Evolutionary conservation across 352 stramenopile genomes (phyloP).

Genomic region (Phytophthora constricta): DNA sequence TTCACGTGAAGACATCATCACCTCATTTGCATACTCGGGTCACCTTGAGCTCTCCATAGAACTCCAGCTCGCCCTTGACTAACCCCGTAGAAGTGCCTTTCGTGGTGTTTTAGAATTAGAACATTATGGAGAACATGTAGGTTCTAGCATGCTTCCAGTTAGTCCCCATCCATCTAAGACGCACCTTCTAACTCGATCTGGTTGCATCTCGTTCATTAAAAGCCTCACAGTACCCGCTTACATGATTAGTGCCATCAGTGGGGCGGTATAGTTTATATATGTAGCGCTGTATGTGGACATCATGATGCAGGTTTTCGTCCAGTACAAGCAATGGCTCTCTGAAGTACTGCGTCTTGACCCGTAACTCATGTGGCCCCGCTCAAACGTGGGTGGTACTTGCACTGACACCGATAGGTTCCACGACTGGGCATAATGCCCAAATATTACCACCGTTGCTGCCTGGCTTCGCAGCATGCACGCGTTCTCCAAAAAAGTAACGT

Average conservation of each 20-base stretch:
- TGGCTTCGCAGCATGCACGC: no score
- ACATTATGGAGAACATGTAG: conserved; percentile 1
- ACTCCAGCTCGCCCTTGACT: not conserved
- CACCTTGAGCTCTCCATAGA: conserved; percentile 6
- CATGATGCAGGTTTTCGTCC: not conserved
- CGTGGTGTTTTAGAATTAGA: not conserved
- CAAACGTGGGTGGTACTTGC: not conserved
- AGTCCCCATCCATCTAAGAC: no score
- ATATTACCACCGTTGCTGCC: no score
- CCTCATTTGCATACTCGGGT: not conserved
- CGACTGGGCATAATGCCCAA: no score
- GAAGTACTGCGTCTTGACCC: conserved; percentile 2
- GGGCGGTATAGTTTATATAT: not conserved
- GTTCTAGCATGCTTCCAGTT: not conserved
- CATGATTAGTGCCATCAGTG: not conserved
- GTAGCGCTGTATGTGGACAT: conserved; percentile 10
- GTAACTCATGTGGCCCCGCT: not conserved
- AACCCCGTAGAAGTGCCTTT: conserved; percentile 9
- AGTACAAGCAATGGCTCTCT: not conserved
- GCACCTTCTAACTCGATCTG: no score
- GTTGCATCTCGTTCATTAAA: conserved; percentile 1
- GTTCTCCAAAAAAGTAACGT: no score
- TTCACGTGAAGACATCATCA: not conserved
- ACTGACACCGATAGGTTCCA: no score
- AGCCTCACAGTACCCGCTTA: not conserved